A percentile compares a stretch with the other conserved stretches of the same genome.
These are phyloP conservation scores for Calonectria fujianensis DNA, from an alignment of 2,329 filamentous ascomycete species.

Conservation along the genomic window DNA sequence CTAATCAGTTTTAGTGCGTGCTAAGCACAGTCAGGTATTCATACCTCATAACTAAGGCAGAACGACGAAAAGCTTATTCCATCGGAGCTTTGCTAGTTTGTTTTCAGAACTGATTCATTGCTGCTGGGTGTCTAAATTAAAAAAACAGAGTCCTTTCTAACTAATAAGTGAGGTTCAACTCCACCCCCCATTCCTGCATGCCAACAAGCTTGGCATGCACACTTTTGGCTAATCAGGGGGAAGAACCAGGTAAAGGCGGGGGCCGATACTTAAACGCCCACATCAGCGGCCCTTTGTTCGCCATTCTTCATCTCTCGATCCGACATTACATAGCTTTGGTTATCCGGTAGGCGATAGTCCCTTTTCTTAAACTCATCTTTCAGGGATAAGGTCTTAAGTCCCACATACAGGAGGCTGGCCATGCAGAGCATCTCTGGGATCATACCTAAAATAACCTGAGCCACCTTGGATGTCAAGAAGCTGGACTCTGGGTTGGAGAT, in stretches of 20 bases:
- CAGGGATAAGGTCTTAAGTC: conserved; percentile 27
- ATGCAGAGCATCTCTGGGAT: conserved; percentile 36
- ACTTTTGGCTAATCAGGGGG: not conserved
- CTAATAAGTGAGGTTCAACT: not conserved
- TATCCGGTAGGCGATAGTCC: not conserved
- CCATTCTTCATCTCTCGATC: not conserved
- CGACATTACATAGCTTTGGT: not conserved
- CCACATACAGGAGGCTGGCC: conserved; percentile 17
- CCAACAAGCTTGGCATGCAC: not conserved
- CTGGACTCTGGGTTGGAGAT: conserved; percentile 31
- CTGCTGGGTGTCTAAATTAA: not conserved
- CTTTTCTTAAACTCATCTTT: conserved; percentile 34
- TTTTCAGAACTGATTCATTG: not conserved
- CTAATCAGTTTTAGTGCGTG: no score
- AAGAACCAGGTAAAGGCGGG: not conserved
- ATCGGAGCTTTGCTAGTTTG: not conserved
- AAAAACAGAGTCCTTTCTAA: not conserved
- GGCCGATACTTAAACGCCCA: not conserved
- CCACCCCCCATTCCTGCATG: not conserved
- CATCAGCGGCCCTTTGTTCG: not conserved
- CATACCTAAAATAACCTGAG: conserved; percentile 28
- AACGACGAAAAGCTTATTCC: not conserved
- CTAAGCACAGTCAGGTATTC: not conserved
- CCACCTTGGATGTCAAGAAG: conserved; percentile 32
- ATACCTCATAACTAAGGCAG: not conserved